Percentiles rank a stretch among this genome's conserved stretches.
Conservation (phyloP, 2,329 filamentous ascomycete genomes). For the Monosporascus ibericus region DNA sequence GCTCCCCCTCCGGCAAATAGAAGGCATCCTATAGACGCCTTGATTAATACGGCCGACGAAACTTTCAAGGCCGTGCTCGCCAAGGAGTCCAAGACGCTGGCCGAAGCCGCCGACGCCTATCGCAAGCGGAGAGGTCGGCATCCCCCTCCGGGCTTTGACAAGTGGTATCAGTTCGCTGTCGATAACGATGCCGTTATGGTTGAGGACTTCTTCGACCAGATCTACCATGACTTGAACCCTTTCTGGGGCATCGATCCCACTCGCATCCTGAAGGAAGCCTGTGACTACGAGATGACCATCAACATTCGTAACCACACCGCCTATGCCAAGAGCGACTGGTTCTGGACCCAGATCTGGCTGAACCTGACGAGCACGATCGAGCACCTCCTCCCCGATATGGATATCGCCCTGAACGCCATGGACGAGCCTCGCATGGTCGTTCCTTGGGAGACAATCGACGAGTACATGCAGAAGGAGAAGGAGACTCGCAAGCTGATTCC, state of each 20-base stretch:
- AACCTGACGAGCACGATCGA: constrained; percentile 47
- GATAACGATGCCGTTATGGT: constrained; percentile 36
- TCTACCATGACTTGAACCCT: constrained; percentile 45
- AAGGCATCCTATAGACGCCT: constrained; percentile 38
- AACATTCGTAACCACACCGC: constrained; percentile 48
- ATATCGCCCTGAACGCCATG: constrained; percentile 60
- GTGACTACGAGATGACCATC: constrained; percentile 56
- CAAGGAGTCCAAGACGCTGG: constrained; percentile 36
- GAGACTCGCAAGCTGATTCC: constrained; percentile 38
- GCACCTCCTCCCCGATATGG: constrained; percentile 58
- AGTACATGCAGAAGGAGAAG: constrained; percentile 46
- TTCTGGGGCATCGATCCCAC: constrained; percentile 48
- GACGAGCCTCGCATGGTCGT: constrained; percentile 61
- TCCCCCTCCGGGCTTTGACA: constrained; percentile 42
- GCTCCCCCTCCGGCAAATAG: constrained; percentile 6
- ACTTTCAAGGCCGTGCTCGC: constrained; percentile 32
- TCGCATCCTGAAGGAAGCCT: constrained; percentile 45
- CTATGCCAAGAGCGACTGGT: constrained; percentile 46
- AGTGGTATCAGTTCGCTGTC: constrained; percentile 40
- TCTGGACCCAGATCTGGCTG: constrained; percentile 53
- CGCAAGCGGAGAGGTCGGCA: constrained; percentile 40
- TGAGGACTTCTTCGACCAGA: constrained; percentile 47
- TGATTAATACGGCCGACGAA: constrained; percentile 34
- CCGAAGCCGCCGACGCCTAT: constrained; percentile 39
- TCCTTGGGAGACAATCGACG: constrained; percentile 55